Percentiles rank a stretch among this genome's conserved stretches.
Conservation (phyloP, 2,329 filamentous ascomycete species). For the Didymella keratinophila region DNA sequence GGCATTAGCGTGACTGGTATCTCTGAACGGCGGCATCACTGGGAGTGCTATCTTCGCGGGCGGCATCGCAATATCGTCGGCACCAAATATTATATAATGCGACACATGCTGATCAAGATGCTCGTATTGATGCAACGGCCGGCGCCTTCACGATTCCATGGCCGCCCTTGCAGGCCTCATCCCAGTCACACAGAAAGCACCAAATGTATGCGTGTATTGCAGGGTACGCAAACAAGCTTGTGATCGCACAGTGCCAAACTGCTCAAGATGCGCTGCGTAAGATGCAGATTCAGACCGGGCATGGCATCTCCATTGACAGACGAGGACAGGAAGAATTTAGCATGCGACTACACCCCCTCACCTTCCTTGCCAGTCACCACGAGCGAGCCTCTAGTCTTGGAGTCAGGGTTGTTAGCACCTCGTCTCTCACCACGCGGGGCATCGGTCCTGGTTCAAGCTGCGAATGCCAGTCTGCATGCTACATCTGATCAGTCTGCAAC, state of each 20-base stretch:
- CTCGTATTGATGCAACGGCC: not conserved
- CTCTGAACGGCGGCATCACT: not conserved
- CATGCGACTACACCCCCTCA: not conserved
- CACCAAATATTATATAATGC: not conserved
- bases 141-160: not conserved
- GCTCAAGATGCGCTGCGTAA: conserved; percentile 4
- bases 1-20: not conserved
- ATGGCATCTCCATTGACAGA: not conserved
- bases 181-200: not conserved
- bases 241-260: not conserved
- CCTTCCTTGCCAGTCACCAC: not conserved
- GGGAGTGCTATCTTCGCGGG: not conserved
- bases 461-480: not conserved
- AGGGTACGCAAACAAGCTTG: not conserved
- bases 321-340: not conserved
- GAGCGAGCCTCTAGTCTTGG: not conserved
- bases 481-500: not conserved
- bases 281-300: not conserved
- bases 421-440: not conserved
- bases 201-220: not conserved
- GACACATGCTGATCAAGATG: not conserved
- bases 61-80: not conserved
- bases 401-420: not conserved
- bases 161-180: not conserved
- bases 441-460: not conserved